Base-by-base conservation (phyloP, 495 filamentous ascomycete genomes). In the Copromyces sp. region DNA sequence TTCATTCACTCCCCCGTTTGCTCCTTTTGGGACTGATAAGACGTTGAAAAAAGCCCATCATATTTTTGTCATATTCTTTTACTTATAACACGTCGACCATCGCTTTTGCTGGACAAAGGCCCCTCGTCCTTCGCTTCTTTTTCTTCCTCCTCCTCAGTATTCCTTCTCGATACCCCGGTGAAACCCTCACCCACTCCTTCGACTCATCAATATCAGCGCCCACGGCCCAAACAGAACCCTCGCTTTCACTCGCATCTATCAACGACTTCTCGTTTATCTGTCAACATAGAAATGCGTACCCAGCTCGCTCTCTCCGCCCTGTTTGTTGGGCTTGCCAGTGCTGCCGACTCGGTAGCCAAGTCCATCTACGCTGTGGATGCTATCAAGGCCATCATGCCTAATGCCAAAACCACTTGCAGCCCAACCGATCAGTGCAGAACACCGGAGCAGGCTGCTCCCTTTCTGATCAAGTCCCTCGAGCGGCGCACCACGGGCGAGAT, bases 361-460 rank as follows among this genome's bases (percentile, higher is more conserved):
- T 42, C 45, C n/a, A 41, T 59, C 68, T 16, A 79, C 8, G 79
- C 86, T 24, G 76, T 81, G 9, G 80, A 86, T 69, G 84, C 90
- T 74, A 72, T 83, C 68, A 45, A 77, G 17, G 72, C 79, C 72
- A 88, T 92, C 79, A 83, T 86, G 37, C 88, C 89, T 0, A 78
- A 71, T 8, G 81, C 71, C 12, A 77, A 3, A 37, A 5, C 35
- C 35, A 37, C 35, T 37, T 37, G 35, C 35, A 37, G 5, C 35
- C 3, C 35, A 37, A 5, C 35, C 35, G 35, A 37, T 37, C 3
- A 37, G 80, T 96, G 93, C 83, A 85, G 86, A 8, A 93, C 90
- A 0, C 88, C 90, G 39, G 80, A 78, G 45, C 83, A 89, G 75
- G 92, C 91, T 4, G 90, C 87, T 0, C 86, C 86, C 0, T 85